Evolutionary conservation across 768 basidiomycete genomes (phyloP), one percentile per base, ranked within the genome.

Genomic region (Gloeophyllum trabeum): DNA sequence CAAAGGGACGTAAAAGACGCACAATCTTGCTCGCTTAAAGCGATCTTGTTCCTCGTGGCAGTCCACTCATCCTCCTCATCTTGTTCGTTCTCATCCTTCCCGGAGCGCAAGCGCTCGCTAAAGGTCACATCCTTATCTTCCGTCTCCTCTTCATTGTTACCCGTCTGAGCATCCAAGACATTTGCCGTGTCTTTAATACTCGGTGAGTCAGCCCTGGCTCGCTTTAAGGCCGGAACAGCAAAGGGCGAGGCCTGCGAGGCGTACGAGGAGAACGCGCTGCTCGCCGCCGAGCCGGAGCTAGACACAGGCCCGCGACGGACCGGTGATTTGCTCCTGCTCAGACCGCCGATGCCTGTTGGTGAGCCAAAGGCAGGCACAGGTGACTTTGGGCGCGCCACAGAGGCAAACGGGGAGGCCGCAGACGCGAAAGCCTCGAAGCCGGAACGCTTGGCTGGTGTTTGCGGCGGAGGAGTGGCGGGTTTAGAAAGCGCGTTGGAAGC

Each of bases 1-100:
- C 6, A 40, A 34, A 40, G 18, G 41, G 24, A 12, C 23, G 35
- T 25, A 16, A 35, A 23, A n/a, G 1, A 60, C 73, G 46, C 42
- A 78, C 85, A 70, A 55, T 84, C 80, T 61, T 83, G 81, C 56
- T 83, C 81, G 7, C 70, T 75, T 51, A 85, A 51, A 18, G 61
- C 61, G n/a, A 67, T 49, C 52, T 73, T 69, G 2, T 55, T 61
- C 18, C 56, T 64, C n/a, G 38, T 41, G 13, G 46, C 43, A 12
- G 12, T 6, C 36, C 42, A 42, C 12, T 71, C 71, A 12, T 75
- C 73, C 1, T 78, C 73, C 3, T 71, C 74, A 41, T 79, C 78
- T 54, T 60, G 58, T 32, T 54, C 57, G 5, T 48, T 54, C 38
- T 53, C 7, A 44, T 20, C 2, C 35, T 43, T 40, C 45, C 22